Percentiles rank a stretch among this genome's conserved stretches.
phyloP scores from a whole-genome alignment of 805 yeast genomes.

The Candida alai region DNA sequence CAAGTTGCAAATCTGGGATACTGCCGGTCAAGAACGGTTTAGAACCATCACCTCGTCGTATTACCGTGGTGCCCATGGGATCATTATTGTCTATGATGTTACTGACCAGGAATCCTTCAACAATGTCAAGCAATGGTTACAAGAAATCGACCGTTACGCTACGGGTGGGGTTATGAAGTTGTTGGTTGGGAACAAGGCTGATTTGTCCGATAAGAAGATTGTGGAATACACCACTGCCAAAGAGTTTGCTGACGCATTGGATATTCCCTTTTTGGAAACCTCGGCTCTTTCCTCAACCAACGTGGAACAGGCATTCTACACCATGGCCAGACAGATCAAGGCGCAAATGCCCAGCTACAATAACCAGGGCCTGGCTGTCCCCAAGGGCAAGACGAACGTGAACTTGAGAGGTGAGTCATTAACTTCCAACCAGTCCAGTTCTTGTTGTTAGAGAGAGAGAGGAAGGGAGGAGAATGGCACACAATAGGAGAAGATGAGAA shows the following conservation, averaged over 20 bases:
- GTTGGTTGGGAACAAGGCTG: slow-evolving; percentile 95
- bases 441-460: slow-evolving; percentile 30
- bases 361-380: slow-evolving; percentile 25
- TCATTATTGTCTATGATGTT: slow-evolving; percentile 95
- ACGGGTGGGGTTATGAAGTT: slow-evolving; percentile 96
- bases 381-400: slow-evolving; percentile 62
- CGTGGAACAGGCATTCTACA: slow-evolving; percentile 96
- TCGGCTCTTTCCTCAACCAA: slow-evolving; percentile 93
- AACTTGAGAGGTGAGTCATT: slow-evolving; percentile 67
- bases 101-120: slow-evolving; percentile 96
- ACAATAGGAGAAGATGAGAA: too few species aligned
- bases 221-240: slow-evolving; percentile 95
- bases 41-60: slow-evolving; percentile 96
- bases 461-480: too few species aligned
- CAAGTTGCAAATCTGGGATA: slow-evolving; percentile 98
- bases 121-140: slow-evolving; percentile 97
- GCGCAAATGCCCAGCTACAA: slow-evolving; percentile 77
- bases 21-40: slow-evolving; percentile 98
- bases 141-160: slow-evolving; percentile 97
- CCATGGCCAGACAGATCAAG: slow-evolving; percentile 98
- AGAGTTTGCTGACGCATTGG: slow-evolving; percentile 94
- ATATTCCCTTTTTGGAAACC: slow-evolving; percentile 93
- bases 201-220: slow-evolving; percentile 86
- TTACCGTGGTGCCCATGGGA: slow-evolving; percentile 98
- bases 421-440: slow-evolving; percentile 35